phyloP scores from a whole-genome alignment of 129 eudicot species.

The Scalesia atractyloides region DNA sequence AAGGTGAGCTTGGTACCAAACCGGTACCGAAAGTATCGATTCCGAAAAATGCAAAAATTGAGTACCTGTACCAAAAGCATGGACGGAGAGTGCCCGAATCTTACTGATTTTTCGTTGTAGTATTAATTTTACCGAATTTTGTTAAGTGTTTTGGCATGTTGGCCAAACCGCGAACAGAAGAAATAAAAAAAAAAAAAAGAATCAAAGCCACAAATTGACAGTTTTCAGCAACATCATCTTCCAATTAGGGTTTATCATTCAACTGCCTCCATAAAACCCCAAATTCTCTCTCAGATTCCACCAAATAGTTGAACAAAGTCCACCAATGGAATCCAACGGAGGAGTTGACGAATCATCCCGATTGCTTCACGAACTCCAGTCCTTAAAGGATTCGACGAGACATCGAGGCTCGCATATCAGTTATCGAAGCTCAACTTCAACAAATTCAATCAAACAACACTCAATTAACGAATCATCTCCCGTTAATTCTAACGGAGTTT shows the following conservation, averaged over 20 bases:
- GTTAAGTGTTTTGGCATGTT: too few species aligned
- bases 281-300: neutral
- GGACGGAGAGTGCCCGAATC: too few species aligned
- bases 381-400: conserved; percentile 46
- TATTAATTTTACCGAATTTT: too few species aligned
- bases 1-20: too few species aligned
- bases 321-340: conserved; percentile 55
- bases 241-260: conserved; percentile 39
- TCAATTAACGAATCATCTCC: conserved; percentile 6
- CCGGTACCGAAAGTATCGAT: too few species aligned
- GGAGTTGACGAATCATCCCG: conserved; percentile 33
- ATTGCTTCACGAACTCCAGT: conserved; percentile 53
- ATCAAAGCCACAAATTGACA: neutral
- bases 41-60: too few species aligned
- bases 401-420: conserved; percentile 62
- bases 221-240: conserved; percentile 6
- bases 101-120: too few species aligned
- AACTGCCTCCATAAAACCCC: conserved; percentile 10
- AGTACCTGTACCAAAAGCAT: too few species aligned
- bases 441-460: conserved; percentile 32
- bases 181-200: too few species aligned
- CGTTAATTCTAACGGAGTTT: conserved; percentile 10
- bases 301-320: neutral
- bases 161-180: too few species aligned
- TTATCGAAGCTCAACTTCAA: conserved; percentile 60